A percentile compares a stretch with the other conserved stretches of the same genome.
These are phyloP conservation scores for Simplicillium aogashimaense DNA, from an alignment of 2,329 filamentous ascomycete genomes.

Conservation along the genomic window DNA sequence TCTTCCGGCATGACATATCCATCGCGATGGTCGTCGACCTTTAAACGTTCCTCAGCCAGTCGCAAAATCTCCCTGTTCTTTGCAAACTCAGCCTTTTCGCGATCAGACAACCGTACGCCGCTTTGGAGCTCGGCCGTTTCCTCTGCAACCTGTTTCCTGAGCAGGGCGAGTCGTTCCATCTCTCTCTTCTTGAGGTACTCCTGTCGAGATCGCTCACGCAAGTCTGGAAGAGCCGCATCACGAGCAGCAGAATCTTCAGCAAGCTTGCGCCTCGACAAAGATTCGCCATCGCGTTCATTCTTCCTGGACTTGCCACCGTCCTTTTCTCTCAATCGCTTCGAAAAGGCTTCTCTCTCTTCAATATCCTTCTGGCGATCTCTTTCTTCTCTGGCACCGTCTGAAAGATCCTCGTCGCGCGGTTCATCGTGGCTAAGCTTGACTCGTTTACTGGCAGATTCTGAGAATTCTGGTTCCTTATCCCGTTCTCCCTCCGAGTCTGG, in stretches of 20 bases:
- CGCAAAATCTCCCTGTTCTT: slow-evolving; percentile 76
- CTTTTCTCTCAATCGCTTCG: slow-evolving; percentile 63
- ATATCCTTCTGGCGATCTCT: slow-evolving; percentile 54
- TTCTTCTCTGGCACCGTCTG: slow-evolving; percentile 50
- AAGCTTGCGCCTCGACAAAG: slow-evolving; percentile 42
- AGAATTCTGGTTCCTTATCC: slow-evolving; percentile 47
- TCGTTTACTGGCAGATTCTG: slow-evolving; percentile 62
- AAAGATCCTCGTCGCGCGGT: slow-evolving; percentile 34
- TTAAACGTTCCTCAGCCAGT: slow-evolving; percentile 73
- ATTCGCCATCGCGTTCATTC: slow-evolving; percentile 45
- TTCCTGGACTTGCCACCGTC: slow-evolving; percentile 64
- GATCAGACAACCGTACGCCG: slow-evolving; percentile 63
- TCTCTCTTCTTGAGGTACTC: slow-evolving; percentile 93
- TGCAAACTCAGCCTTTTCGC: slow-evolving; percentile 79
- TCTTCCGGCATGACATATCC: slow-evolving; percentile 91
- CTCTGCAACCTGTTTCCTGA: slow-evolving; percentile 83
- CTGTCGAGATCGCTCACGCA: slow-evolving; percentile 77
- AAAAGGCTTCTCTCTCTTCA: slow-evolving; percentile 69
- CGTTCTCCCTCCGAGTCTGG: slow-evolving; percentile 30
- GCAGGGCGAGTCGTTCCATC: slow-evolving; percentile 70
- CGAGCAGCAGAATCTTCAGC: slow-evolving; percentile 51
- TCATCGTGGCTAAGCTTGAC: slow-evolving; percentile 54
- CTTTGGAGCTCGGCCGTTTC: slow-evolving; percentile 74
- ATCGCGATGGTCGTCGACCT: slow-evolving; percentile 85
- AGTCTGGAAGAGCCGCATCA: slow-evolving; percentile 64